phyloP scores from a whole-genome alignment of 768 basidiomycete species.

The Clathrus columnatus region DNA sequence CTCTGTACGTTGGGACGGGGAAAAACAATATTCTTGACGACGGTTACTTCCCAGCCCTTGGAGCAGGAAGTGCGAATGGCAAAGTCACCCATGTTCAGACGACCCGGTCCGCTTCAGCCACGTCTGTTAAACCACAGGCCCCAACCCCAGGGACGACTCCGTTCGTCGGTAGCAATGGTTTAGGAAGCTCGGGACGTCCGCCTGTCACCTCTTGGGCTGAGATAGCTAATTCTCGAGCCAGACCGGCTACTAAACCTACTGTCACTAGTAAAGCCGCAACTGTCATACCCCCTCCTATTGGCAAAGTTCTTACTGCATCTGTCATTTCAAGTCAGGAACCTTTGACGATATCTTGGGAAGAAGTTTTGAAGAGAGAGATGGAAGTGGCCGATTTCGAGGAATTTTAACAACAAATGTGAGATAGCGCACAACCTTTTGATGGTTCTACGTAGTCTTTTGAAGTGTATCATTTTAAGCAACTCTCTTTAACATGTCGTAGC shows the following conservation, averaged over 20 bases:
- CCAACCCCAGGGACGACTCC: too few relatives aligned
- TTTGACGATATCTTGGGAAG: conserved; percentile 22
- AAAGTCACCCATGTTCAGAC: neutral
- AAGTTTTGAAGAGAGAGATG: conserved; percentile 35
- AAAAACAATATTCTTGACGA: neutral
- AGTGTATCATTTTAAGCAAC: too few relatives aligned
- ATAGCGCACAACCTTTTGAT: too few relatives aligned
- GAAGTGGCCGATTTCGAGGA: conserved; percentile 31
- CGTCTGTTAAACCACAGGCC: too few relatives aligned
- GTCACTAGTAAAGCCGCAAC: too few relatives aligned
- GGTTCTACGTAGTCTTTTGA: too few relatives aligned
- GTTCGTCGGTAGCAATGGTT: too few relatives aligned
- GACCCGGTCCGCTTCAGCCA: neutral
- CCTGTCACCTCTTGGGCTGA: neutral
- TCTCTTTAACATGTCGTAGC: too few relatives aligned
- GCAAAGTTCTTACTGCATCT: neutral
- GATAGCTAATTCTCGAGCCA: too few relatives aligned
- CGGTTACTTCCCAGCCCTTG: neutral
- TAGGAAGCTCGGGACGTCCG: too few relatives aligned
- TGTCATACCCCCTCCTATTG: neutral
- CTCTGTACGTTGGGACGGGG: neutral
- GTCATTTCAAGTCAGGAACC: neutral
- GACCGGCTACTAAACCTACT: too few relatives aligned
- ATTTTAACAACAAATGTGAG: too few relatives aligned
- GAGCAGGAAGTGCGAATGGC: neutral